phyloP scores from a whole-genome alignment of 164 flowering plant genomes.

The Annona squamosa region DNA sequence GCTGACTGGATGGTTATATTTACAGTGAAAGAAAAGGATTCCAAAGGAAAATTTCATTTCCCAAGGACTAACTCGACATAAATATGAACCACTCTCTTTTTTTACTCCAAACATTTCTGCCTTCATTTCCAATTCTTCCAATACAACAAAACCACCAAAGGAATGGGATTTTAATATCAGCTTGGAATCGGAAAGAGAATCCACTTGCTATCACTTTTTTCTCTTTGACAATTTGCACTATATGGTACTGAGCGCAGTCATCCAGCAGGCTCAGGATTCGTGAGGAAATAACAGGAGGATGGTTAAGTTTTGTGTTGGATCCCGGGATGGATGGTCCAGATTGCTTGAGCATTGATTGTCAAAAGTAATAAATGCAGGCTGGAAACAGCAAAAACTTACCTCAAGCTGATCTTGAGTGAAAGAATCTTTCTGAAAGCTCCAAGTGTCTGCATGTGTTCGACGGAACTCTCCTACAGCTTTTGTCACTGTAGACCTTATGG shows the following conservation, averaged over 20 bases:
- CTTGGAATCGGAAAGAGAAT: not conserved
- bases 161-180: not conserved
- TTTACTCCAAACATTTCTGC: too few species aligned
- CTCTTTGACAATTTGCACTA: not conserved
- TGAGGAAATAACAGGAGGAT: not conserved
- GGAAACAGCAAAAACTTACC: slow-evolving; percentile 26
- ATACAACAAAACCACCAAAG: too few species aligned
- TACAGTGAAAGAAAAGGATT: too few species aligned
- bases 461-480: slow-evolving; percentile 95
- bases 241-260: not conserved
- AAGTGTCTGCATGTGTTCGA: slow-evolving; percentile 97
- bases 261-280: not conserved
- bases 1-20: too few species aligned
- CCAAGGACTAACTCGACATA: too few species aligned
- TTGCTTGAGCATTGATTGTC: not conserved
- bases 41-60: too few species aligned
- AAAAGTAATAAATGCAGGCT: not conserved
- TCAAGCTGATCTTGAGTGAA: slow-evolving; percentile 93
- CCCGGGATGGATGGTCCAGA: not conserved
- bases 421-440: slow-evolving; percentile 80
- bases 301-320: not conserved
- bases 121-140: too few species aligned
- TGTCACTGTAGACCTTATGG: slow-evolving; percentile 83
- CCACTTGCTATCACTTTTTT: not conserved
- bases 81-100: too few species aligned